phyloP scores from a whole-genome alignment of 306 rosid genomes.

The Cyamopsis tetragonoloba region DNA sequence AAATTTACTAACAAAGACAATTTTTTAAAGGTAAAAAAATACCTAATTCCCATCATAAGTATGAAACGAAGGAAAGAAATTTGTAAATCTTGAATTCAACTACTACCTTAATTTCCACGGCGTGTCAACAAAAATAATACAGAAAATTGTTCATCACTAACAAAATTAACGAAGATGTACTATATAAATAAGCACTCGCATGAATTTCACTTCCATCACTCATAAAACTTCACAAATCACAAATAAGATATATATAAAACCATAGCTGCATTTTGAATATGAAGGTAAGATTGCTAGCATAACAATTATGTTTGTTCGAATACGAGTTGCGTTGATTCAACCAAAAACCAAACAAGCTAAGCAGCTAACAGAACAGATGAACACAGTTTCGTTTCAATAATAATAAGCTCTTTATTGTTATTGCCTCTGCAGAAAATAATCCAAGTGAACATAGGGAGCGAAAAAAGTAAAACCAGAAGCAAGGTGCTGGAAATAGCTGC shows the following conservation, averaged over 20 bases:
- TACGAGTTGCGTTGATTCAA: background rate
- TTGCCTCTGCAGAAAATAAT: slow-evolving; percentile 24
- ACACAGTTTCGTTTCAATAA: background rate
- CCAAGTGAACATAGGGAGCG: slow-evolving; percentile 20
- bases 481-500: slow-evolving; percentile 33
- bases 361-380: too few species aligned
- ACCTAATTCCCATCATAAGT: slow-evolving; percentile 13
- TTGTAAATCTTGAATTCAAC: background rate
- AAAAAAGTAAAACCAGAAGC: slow-evolving; percentile 32
- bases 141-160: too few species aligned
- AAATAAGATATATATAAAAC: too few species aligned
- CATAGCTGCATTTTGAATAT: too few species aligned
- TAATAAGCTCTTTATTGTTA: background rate
- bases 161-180: too few species aligned
- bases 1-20: background rate
- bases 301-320: too few species aligned
- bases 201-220: too few species aligned
- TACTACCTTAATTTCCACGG: background rate
- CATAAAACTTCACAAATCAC: too few species aligned
- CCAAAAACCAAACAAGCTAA: too few species aligned
- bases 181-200: too few species aligned
- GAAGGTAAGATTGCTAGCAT: too few species aligned
- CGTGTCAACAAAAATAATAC: background rate
- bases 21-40: background rate
- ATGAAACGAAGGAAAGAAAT: background rate